Conservation (phyloP, 2,329 filamentous ascomycete genomes). For the Conoideocrella luteorostrata region DNA sequence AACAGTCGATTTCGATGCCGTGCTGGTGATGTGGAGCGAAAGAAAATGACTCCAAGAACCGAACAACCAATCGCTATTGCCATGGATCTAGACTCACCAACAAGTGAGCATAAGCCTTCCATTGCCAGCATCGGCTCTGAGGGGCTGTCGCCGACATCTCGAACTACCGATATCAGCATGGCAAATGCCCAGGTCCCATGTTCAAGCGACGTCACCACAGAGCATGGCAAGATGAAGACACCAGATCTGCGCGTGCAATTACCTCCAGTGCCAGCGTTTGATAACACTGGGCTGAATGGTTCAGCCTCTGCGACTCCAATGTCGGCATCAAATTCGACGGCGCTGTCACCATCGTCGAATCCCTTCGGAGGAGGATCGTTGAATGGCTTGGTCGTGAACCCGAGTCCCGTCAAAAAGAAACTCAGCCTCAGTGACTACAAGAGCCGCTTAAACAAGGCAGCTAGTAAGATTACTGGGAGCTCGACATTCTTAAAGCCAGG, state of each 20-base stretch:
- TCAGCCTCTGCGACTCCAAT: conserved; percentile 33
- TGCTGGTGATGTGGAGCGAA: conserved; percentile 32
- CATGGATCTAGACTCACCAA: conserved; percentile 36
- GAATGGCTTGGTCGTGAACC: conserved; percentile 40
- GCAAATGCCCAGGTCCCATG: conserved; percentile 22
- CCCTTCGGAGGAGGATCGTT: conserved; percentile 35
- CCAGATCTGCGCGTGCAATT: conserved; percentile 49
- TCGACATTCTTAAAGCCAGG: conserved; percentile 25
- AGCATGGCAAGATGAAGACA: conserved; percentile 29
- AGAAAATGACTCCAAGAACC: conserved; percentile 17
- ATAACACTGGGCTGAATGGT: conserved; percentile 28
- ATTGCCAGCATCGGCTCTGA: conserved; percentile 16
- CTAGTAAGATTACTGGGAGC: conserved; percentile 27
- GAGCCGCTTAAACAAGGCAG: conserved; percentile 50
- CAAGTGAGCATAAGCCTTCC: conserved; percentile 21
- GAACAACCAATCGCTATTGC: conserved; percentile 22
- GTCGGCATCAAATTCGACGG: conserved; percentile 35
- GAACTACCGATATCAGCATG: conserved; percentile 19
- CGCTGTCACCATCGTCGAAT: conserved; percentile 46
- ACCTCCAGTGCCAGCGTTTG: conserved; percentile 48
- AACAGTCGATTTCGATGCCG: conserved; percentile 40
- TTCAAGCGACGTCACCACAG: conserved; percentile 1
- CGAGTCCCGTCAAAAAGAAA: conserved; percentile 61
- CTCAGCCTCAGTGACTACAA: conserved; percentile 61
- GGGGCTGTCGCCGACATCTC: conserved; percentile 17